Conservation (phyloP, 2,329 filamentous ascomycete genomes). For the Botrytis porri region DNA sequence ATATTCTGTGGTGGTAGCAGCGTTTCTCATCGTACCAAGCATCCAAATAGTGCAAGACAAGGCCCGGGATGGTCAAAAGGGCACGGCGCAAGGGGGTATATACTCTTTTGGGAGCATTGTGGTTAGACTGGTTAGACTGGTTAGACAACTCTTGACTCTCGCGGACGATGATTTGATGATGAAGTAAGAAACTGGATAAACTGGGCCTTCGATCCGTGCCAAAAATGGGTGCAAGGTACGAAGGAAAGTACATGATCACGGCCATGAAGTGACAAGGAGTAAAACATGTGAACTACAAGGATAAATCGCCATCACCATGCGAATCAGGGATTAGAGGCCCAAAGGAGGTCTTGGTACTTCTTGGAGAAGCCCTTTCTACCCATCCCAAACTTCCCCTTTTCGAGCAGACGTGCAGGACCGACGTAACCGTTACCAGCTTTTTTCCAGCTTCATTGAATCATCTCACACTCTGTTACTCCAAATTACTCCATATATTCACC, state of each 20-base stretch:
- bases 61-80: conserved; percentile 6
- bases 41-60: conserved; percentile 10
- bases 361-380: neutral
- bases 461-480: neutral
- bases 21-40: conserved; percentile 4
- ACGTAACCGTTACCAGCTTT: neutral
- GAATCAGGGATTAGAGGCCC: conserved; percentile 4
- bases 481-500: neutral
- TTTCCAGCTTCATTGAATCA: neutral
- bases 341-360: neutral
- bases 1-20: conserved; percentile 7
- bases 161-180: neutral
- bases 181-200: neutral
- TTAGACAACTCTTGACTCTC: neutral
- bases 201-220: neutral
- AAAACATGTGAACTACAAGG: conserved; percentile 20
- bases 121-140: neutral
- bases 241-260: neutral
- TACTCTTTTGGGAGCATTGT: neutral
- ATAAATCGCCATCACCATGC: conserved; percentile 19
- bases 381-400: conserved; percentile 6
- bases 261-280: conserved; percentile 5
- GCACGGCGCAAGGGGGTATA: conserved; percentile 8
- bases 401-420: conserved; percentile 9
- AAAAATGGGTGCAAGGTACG: conserved; percentile 3